phyloP scores from a whole-genome alignment of 2,329 filamentous ascomycete genomes.

The Monosporascus sp. region DNA sequence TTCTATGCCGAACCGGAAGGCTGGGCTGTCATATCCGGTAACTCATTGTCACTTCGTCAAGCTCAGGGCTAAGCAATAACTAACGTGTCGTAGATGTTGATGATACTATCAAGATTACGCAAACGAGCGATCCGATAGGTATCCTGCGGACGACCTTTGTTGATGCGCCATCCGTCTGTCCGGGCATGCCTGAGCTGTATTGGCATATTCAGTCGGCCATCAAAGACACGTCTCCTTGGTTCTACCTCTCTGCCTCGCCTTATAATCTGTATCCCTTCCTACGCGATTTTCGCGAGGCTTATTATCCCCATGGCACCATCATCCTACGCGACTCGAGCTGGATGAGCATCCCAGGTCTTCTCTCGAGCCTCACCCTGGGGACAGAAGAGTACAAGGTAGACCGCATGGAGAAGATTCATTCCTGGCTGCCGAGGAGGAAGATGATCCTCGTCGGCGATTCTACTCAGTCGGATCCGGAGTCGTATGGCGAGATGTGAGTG shows the following conservation, averaged over 20 bases:
- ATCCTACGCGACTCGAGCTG: slow-evolving; percentile 81
- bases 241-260: slow-evolving; percentile 89
- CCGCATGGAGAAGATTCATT: slow-evolving; percentile 70
- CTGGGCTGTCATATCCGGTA: slow-evolving; percentile 77
- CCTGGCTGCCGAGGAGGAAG: slow-evolving; percentile 72
- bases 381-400: slow-evolving; percentile 84
- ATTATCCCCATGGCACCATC: slow-evolving; percentile 74
- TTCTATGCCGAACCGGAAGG: slow-evolving; percentile 71
- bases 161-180: slow-evolving; percentile 63
- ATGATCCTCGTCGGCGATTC: slow-evolving; percentile 86
- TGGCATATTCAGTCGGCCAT: slow-evolving; percentile 52
- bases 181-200: slow-evolving; percentile 85
- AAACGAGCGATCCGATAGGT: slow-evolving; percentile 72
- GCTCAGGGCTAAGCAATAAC: background rate
- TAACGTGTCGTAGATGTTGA: slow-evolving; percentile 63
- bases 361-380: slow-evolving; percentile 72
- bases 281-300: slow-evolving; percentile 61
- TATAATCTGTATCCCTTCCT: slow-evolving; percentile 94
- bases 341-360: slow-evolving; percentile 76
- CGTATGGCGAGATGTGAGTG: slow-evolving; percentile 73
- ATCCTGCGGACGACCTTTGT: slow-evolving; percentile 83
- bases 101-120: slow-evolving; percentile 90
- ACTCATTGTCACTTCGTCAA: background rate
- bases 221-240: slow-evolving; percentile 65
- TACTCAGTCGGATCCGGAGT: slow-evolving; percentile 86